Base-by-base conservation (phyloP, 768 basidiomycete genomes). In the Mycena albidolilacea region DNA sequence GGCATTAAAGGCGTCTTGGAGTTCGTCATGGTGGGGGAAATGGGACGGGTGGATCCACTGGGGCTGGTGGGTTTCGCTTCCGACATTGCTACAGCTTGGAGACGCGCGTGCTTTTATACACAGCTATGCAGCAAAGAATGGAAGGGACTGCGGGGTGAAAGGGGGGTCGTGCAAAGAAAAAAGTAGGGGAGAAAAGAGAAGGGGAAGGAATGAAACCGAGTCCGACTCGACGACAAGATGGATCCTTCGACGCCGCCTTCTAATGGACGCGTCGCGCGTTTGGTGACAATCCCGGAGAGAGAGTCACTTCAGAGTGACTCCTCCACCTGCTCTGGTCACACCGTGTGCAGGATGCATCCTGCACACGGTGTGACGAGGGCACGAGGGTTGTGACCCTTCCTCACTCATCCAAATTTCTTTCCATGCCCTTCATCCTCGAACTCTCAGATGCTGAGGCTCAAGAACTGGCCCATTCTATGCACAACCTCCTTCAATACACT, bases 1-100 rank as follows among this genome's bases (percentile, higher is more conserved):
- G 71, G 71, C 48, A 52, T 64, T 65, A 64, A 58, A 43, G 71
- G 46, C 64, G 70, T 59, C 66, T 71, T 75, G 39, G 64, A 43
- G 57, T 54, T 50, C 64, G 63, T 64, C 55, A 35, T 39, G 1
- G 55, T 2, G 48, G 55, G 4, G 69, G 68, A n/a, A 17, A n/a
- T 35, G 67, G 73, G 52, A 48, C 50, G 39, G 30, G 68, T 57
- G 38, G 73, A 70, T 39, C 54, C 55, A 69, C 55, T 72, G 62
- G 67, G 43, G 41, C 54, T 64, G 21, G 68, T 43, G 50, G 66
- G 59, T 38, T 38, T 62, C 39, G 66, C 37, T 23, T 68, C 69
- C 21, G 71, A 64, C 61, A 69, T 72, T 46, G 69, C 64, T 66
- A 55, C 64, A 65, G 70, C 63, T 66, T 55, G 41, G 54, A 30